A percentile compares a stretch with the other conserved stretches of the same genome.
phyloP scores from a whole-genome alignment of 345 rosid genomes.

The Ricinus communis region DNA sequence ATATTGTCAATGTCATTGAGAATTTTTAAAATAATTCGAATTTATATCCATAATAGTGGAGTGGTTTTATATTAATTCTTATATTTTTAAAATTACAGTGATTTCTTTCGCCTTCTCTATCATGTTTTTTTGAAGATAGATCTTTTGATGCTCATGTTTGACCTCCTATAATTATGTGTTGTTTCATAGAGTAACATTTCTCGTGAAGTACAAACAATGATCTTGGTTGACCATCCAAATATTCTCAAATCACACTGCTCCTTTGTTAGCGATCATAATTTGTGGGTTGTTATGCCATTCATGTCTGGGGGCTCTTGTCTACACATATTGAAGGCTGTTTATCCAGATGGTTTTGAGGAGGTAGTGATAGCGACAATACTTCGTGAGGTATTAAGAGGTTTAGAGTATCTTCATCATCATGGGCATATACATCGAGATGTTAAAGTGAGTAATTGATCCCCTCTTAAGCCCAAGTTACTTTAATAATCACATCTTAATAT shows the following conservation, averaged over 20 bases:
- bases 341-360: conserved; percentile 97
- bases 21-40: background rate
- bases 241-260: conserved; percentile 93
- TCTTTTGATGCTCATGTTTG: background rate
- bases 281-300: conserved; percentile 98
- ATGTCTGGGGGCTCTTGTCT: conserved; percentile 99
- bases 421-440: conserved; percentile 98
- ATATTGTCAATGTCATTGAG: background rate
- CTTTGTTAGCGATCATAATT: conserved; percentile 81
- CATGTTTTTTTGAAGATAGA: background rate
- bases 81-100: background rate
- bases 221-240: conserved; percentile 89
- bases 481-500: background rate
- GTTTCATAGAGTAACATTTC: conserved; percentile 62
- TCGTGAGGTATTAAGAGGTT: conserved; percentile 83
- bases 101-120: background rate
- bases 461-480: background rate
- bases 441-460: conserved; percentile 52
- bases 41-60: background rate
- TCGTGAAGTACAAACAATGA: conserved; percentile 96
- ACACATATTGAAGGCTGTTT: conserved; percentile 91
- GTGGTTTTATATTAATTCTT: background rate
- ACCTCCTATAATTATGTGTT: background rate
- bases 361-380: conserved; percentile 78
- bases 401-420: conserved; percentile 97